Conservation (phyloP, 129 eudicot genomes). For the Flaveria trinervia region DNA sequence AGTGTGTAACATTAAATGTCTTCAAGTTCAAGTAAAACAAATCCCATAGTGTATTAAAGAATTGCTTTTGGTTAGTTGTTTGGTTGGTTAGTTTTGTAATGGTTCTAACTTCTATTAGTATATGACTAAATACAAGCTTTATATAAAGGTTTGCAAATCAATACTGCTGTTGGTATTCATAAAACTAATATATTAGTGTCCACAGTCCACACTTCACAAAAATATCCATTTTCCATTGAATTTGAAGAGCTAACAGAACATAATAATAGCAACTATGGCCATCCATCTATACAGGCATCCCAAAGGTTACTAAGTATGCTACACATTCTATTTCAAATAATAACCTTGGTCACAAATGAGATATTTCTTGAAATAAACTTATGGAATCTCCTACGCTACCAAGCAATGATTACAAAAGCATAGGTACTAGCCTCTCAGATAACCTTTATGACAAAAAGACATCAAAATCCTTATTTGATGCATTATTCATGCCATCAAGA, state of each 20-base stretch:
- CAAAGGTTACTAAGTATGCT: not conserved
- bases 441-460: conserved; percentile 5
- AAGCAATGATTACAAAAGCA: conserved; percentile 15
- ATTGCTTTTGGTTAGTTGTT: not conserved
- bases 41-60: not conserved
- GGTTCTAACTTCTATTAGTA: not conserved
- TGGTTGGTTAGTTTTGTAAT: not conserved
- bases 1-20: not conserved
- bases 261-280: not conserved
- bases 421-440: conserved; percentile 3
- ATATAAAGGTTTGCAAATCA: not conserved
- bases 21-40: not conserved
- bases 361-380: not conserved
- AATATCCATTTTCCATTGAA: not conserved
- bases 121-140: not conserved
- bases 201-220: not conserved
- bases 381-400: not conserved
- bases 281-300: not conserved
- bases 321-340: not conserved
- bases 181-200: not conserved
- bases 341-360: conserved; percentile 2
- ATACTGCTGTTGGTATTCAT: too few species aligned
- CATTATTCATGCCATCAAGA: not conserved
- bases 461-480: not conserved
- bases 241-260: too few species aligned